These are phyloP conservation scores for Populus tremula DNA, from an alignment of 345 rosid genomes.

Conservation along the genomic window DNA sequence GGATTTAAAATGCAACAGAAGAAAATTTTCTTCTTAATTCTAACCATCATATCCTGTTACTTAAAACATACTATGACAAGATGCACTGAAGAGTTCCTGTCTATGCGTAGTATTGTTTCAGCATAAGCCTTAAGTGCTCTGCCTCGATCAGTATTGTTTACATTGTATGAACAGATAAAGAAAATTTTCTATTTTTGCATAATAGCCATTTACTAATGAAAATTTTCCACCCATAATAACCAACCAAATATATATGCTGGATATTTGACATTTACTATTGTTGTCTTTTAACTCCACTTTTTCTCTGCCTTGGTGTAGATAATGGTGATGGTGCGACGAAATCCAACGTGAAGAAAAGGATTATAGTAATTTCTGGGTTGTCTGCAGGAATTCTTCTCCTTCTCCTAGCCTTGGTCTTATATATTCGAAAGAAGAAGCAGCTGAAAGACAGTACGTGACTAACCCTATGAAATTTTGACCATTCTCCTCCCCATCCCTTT, in stretches of 20 bases:
- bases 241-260: too few relatives aligned
- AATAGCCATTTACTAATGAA: too few relatives aligned
- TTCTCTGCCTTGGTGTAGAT: neutral
- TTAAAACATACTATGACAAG: neutral
- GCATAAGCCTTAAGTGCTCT: too few relatives aligned
- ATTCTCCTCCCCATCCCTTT: neutral
- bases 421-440: neutral
- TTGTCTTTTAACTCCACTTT: too few relatives aligned
- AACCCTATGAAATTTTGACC: neutral
- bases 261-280: too few relatives aligned
- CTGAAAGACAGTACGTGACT: neutral
- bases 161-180: too few relatives aligned
- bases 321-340: neutral
- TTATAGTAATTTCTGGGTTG: neutral
- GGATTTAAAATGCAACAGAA: neutral
- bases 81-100: neutral
- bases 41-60: neutral
- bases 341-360: neutral
- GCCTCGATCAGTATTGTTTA: too few relatives aligned
- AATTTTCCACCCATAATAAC: too few relatives aligned
- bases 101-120: too few relatives aligned
- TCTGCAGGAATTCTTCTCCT: neutral
- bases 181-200: too few relatives aligned
- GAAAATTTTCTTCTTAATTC: neutral
- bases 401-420: neutral